Conservation (phyloP, 768 basidiomycete species). For the Termitomyces heimii region DNA sequence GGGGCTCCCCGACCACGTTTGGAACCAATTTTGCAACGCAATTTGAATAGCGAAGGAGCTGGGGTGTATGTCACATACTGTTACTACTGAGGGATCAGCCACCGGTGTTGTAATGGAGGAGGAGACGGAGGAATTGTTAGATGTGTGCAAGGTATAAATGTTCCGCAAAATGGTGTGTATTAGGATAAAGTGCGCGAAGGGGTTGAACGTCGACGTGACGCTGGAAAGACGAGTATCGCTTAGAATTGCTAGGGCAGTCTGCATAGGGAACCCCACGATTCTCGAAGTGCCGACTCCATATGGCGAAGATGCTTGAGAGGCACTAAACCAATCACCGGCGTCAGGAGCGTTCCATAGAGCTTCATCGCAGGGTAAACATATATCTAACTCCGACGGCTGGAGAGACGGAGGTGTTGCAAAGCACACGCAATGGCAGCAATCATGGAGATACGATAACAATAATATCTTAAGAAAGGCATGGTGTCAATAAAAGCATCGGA, state of each 20-base stretch:
- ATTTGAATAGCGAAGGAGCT: constrained; percentile 33
- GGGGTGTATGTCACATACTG: background rate
- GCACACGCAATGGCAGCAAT: too few relatives aligned
- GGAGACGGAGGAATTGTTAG: constrained; percentile 1
- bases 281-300: constrained; percentile 29
- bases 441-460: constrained; percentile 49
- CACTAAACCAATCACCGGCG: constrained; percentile 42
- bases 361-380: constrained; percentile 52
- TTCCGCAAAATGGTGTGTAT: constrained; percentile 40
- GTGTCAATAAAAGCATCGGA: constrained; percentile 6
- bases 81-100: background rate
- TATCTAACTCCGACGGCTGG: constrained; percentile 39
- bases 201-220: constrained; percentile 26
- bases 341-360: constrained; percentile 46
- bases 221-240: constrained; percentile 24
- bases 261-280: constrained; percentile 33
- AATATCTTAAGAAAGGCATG: constrained; percentile 33
- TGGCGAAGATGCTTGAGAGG: constrained; percentile 23
- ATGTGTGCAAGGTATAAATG: constrained; percentile 22
- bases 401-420: constrained; percentile 45
- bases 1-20: constrained; percentile 42
- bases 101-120: background rate
- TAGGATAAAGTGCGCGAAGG: constrained; percentile 39
- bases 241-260: constrained; percentile 27
- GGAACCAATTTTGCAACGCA: constrained; percentile 55